Conservation (phyloP, 2,329 filamentous ascomycete species). For the Lasiodiplodia citricola region DNA sequence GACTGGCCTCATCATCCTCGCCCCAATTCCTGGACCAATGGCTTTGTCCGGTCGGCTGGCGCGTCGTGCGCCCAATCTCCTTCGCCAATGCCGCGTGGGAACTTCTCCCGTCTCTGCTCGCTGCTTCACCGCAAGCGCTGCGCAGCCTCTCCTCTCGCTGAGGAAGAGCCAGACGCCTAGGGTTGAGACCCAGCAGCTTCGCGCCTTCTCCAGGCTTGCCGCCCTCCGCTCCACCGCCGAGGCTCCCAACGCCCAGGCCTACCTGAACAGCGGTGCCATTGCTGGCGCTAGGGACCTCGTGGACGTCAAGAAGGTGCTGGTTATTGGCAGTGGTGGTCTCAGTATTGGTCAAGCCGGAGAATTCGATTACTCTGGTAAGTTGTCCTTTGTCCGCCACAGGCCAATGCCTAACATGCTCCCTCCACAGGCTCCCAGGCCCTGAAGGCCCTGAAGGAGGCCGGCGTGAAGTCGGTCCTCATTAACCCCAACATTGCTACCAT, state of each 20-base stretch:
- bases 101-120: conserved; percentile 38
- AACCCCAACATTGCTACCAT: conserved; percentile 99
- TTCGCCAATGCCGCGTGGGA: conserved; percentile 40
- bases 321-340: conserved; percentile 93
- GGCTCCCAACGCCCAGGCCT: conserved; percentile 82
- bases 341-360: conserved; percentile 98
- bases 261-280: conserved; percentile 85
- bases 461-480: conserved; percentile 87
- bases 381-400: conserved; percentile 2
- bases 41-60: conserved; percentile 49
- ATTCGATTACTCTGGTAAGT: conserved; percentile 96
- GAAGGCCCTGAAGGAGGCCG: conserved; percentile 95
- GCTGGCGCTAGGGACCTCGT: conserved; percentile 77
- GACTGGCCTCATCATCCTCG: conserved; percentile 33
- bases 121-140: conserved; percentile 40
- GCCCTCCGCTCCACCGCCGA: conserved; percentile 59
- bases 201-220: conserved; percentile 45
- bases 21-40: conserved; percentile 35
- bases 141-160: conserved; percentile 40
- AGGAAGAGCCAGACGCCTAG: conserved; percentile 40
- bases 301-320: conserved; percentile 94
- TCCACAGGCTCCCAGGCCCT: conserved; percentile 89
- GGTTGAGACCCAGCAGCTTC: conserved; percentile 41
- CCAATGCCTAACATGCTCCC: conserved; percentile 26
- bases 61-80: conserved; percentile 45